phyloP scores from a whole-genome alignment of 345 rosid genomes.

The Populus deltoides region DNA sequence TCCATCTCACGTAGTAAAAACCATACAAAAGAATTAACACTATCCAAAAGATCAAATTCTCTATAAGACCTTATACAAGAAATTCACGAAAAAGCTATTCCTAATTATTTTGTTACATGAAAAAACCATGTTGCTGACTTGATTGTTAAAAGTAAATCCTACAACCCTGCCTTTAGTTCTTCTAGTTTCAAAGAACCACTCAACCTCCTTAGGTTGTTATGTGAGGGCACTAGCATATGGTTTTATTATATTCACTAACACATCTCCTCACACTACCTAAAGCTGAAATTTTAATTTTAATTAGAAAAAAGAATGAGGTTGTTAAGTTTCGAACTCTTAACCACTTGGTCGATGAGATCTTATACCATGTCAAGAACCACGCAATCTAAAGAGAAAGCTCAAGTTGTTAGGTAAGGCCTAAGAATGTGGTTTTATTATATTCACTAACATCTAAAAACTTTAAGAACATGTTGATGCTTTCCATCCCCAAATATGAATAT shows the following conservation, averaged over 20 bases:
- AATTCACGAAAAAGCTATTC: neutral
- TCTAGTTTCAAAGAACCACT: neutral
- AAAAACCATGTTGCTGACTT: neutral
- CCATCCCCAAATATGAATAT: neutral
- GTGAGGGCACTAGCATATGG: neutral
- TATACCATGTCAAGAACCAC: neutral
- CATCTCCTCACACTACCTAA: neutral
- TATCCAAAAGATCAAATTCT: neutral
- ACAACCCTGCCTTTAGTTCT: neutral
- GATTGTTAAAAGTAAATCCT: neutral
- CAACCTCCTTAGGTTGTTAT: neutral
- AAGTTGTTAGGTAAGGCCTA: no score
- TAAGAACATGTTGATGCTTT: neutral
- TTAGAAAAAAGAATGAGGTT: neutral
- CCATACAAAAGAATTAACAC: neutral
- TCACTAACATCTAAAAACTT: neutral
- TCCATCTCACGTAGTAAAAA: neutral
- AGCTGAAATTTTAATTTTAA: neutral
- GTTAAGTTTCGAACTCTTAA: no score
- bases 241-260: neutral
- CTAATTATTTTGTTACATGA: neutral
- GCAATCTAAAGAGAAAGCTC: neutral
- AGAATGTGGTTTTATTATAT: no score
- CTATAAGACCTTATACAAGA: neutral
- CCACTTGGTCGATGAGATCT: neutral